Evolutionary conservation across 2,329 filamentous ascomycete species (phyloP).

Genomic region (Dothideomycetes sp.): DNA sequence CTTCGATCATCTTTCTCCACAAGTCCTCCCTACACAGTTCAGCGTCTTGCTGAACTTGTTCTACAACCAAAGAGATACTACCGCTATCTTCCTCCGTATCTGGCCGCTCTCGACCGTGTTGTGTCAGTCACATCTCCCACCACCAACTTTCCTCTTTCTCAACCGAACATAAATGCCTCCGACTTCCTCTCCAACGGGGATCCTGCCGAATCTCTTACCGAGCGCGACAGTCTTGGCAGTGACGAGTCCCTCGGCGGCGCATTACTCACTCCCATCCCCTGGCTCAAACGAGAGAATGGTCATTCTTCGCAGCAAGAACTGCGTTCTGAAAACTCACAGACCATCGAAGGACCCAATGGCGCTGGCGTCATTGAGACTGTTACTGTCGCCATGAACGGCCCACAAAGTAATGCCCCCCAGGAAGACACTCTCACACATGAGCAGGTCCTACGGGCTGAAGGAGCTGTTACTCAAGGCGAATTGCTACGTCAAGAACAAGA

Average conservation of each 20-base stretch:
- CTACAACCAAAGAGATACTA: slow-evolving; percentile 71
- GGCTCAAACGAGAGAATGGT: slow-evolving; percentile 46
- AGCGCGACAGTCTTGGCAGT: slow-evolving; percentile 52
- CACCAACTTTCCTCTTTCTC: slow-evolving; percentile 73
- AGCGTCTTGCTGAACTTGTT: slow-evolving; percentile 81
- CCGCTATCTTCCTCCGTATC: slow-evolving; percentile 69
- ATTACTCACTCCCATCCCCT: slow-evolving; percentile 85
- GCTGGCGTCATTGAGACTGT: slow-evolving; percentile 73
- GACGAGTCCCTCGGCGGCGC: slow-evolving; percentile 88
- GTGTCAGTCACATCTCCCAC: slow-evolving; percentile 79
- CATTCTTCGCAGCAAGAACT: slow-evolving; percentile 44
- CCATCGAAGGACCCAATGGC: slow-evolving; percentile 72
- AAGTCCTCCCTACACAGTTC: slow-evolving; percentile 83
- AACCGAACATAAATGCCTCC: slow-evolving; percentile 36
- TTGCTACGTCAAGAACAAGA: slow-evolving; percentile 78
- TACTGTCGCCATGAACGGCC: slow-evolving; percentile 63
- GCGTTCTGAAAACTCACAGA: slow-evolving; percentile 66
- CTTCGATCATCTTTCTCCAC: slow-evolving; percentile 51
- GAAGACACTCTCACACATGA: slow-evolving; percentile 7
- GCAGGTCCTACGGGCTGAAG: slow-evolving; percentile 29
- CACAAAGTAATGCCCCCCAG: slow-evolving; percentile 20
- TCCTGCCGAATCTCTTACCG: slow-evolving; percentile 53
- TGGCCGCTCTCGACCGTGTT: slow-evolving; percentile 83
- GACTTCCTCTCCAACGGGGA: slow-evolving; percentile 41
- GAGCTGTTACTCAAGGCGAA: slow-evolving; percentile 71